phyloP scores from a whole-genome alignment of 768 basidiomycete genomes.

The Tylopilus sp. region DNA sequence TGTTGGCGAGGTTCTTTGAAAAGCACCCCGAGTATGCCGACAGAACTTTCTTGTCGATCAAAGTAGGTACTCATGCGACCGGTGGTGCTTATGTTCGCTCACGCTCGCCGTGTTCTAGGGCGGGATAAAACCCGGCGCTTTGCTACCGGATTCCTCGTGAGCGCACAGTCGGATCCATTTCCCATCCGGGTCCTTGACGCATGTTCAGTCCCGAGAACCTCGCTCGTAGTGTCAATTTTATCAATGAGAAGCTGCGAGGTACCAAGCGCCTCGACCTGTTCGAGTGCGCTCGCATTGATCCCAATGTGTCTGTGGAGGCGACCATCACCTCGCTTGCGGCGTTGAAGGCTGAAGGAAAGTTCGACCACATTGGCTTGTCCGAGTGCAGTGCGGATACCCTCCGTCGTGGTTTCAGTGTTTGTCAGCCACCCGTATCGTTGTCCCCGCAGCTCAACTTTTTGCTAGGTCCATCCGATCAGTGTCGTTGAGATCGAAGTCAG shows the following conservation, averaged over 20 bases:
- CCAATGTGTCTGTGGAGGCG: background rate
- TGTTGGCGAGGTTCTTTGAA: background rate
- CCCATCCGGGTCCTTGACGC: background rate
- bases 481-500: background rate
- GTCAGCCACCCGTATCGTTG: background rate
- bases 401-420: background rate
- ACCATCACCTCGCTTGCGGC: background rate
- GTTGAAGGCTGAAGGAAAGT: background rate
- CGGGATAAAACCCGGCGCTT: background rate
- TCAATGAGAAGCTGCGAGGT: background rate
- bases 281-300: background rate
- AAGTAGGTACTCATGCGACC: background rate
- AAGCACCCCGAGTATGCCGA: background rate
- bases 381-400: background rate
- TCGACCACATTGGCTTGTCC: background rate
- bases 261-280: background rate
- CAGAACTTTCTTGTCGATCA: background rate
- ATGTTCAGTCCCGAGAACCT: background rate
- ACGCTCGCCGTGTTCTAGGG: background rate
- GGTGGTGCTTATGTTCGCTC: background rate
- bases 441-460: background rate
- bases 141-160: background rate
- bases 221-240: background rate
- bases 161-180: background rate
- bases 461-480: background rate